phyloP scores from a whole-genome alignment of 2,329 filamentous ascomycete genomes.

The Fusarium bactridioides region DNA sequence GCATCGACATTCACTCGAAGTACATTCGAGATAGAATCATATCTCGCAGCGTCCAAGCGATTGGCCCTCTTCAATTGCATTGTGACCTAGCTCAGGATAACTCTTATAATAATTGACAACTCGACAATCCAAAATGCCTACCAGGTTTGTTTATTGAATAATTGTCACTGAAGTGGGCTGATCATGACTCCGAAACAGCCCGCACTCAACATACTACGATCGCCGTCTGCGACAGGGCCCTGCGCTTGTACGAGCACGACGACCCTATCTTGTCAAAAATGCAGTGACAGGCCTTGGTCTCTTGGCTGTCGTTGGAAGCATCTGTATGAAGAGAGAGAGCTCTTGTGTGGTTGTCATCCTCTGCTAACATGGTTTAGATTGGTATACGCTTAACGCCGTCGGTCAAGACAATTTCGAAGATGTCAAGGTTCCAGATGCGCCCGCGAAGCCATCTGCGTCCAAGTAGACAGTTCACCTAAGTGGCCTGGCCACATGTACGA shows the following conservation, averaged over 20 bases:
- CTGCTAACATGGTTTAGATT: conserved; percentile 51
- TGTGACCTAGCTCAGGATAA: not conserved
- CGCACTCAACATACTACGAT: conserved; percentile 85
- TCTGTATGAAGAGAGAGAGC: conserved; percentile 75
- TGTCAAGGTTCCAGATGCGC: conserved; percentile 84
- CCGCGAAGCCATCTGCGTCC: conserved; percentile 57
- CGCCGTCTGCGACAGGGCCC: conserved; percentile 84
- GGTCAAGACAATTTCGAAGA: conserved; percentile 98
- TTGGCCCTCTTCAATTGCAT: conserved; percentile 4
- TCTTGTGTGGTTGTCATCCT: not conserved
- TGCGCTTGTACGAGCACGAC: conserved; percentile 88
- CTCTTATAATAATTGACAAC: not conserved
- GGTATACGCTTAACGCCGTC: conserved; percentile 78
- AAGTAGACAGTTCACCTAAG: conserved; percentile 37
- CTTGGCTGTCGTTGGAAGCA: conserved; percentile 76
- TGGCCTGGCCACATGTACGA: not conserved
- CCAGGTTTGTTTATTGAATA: conserved; percentile 27
- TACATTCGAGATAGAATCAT: conserved; percentile 18
- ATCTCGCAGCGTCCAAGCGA: conserved; percentile 4
- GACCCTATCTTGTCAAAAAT: conserved; percentile 93
- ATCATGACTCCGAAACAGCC: conserved; percentile 47
- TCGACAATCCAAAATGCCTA: conserved; percentile 26
- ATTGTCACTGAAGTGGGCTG: conserved; percentile 21
- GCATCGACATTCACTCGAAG: conserved; percentile 9
- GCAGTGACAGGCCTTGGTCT: conserved; percentile 80